Conservation (phyloP, 2,329 filamentous ascomycete species). For the Capronia epimyces region DNA sequence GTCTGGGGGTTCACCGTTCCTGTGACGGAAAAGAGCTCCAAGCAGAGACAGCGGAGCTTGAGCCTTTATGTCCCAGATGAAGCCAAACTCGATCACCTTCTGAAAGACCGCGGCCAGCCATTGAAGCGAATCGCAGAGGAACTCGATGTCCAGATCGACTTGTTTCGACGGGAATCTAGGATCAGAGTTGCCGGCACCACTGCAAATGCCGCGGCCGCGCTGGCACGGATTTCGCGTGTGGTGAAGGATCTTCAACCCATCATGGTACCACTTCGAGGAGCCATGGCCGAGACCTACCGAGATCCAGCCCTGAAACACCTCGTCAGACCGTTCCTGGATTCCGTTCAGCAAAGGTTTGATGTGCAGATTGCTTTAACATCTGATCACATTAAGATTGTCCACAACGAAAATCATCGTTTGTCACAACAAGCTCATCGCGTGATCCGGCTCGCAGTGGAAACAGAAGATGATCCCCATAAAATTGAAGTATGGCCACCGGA, state of each 20-base stretch:
- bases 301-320: slow-evolving; percentile 6
- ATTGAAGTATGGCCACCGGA: slow-evolving; percentile 4
- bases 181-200: slow-evolving; percentile 8
- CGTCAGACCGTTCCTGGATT: slow-evolving; percentile 11
- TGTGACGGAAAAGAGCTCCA: background rate
- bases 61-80: slow-evolving; percentile 6
- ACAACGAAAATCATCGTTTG: slow-evolving; percentile 1
- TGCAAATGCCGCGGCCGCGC: slow-evolving; percentile 2
- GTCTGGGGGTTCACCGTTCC: slow-evolving; percentile 19
- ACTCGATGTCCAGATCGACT: slow-evolving; percentile 12
- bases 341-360: slow-evolving; percentile 15
- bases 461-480: background rate
- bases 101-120: slow-evolving; percentile 9
- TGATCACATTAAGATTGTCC: slow-evolving; percentile 9
- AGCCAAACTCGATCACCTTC: slow-evolving; percentile 11
- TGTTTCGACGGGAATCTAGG: slow-evolving; percentile 5
- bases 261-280: background rate
- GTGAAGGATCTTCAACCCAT: slow-evolving; percentile 8
- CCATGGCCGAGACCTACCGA: background rate
- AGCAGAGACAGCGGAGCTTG: slow-evolving; percentile 1
- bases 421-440: slow-evolving; percentile 19
- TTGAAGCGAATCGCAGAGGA: slow-evolving; percentile 17
- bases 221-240: slow-evolving; percentile 2
- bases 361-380: slow-evolving; percentile 9
- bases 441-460: slow-evolving; percentile 12